Percentiles rank a stretch among this genome's conserved stretches.
Conservation (phyloP, 371 early-diverging fungal species). For the Mortierella sp. region DNA sequence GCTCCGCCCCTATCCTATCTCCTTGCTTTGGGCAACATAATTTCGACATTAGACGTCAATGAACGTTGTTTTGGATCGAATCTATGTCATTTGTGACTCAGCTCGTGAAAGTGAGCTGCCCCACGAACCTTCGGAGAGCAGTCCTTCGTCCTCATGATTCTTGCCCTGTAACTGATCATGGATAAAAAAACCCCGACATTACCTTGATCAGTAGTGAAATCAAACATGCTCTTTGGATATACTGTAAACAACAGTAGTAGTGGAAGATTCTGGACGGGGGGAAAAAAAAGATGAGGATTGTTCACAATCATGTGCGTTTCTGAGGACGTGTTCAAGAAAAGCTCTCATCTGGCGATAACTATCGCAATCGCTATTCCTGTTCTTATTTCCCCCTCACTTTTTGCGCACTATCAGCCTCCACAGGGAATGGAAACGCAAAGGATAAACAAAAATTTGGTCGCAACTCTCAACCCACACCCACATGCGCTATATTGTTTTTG, state of each 20-base stretch:
- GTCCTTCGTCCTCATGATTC: neutral
- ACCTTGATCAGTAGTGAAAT: neutral
- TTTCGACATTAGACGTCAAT: slow-evolving; percentile 2
- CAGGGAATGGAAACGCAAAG: neutral
- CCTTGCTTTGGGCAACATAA: neutral
- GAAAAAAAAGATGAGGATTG: no score
- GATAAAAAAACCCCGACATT: neutral
- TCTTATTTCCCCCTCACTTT: neutral
- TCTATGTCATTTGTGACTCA: slow-evolving; percentile 32
- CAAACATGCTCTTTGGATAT: neutral
- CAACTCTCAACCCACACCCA: neutral
- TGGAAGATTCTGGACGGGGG: neutral
- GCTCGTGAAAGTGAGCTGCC: slow-evolving; percentile 17
- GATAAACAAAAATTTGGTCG: neutral
- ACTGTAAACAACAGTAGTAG: no score
- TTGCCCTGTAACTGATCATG: neutral
- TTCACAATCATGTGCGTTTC: neutral
- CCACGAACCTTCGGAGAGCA: neutral
- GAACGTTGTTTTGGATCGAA: slow-evolving; percentile 7
- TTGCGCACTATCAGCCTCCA: neutral
- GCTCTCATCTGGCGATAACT: slow-evolving; percentile 3
- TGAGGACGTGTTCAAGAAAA: neutral
- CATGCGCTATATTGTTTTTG: neutral
- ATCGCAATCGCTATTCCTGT: slow-evolving; percentile 2
- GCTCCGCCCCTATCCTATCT: neutral